Evolutionary conservation across 1,284 basidiomycete species (phyloP), one percentile per base, ranked within the genome.

Genomic region (Malassezia sympodialis): DNA sequence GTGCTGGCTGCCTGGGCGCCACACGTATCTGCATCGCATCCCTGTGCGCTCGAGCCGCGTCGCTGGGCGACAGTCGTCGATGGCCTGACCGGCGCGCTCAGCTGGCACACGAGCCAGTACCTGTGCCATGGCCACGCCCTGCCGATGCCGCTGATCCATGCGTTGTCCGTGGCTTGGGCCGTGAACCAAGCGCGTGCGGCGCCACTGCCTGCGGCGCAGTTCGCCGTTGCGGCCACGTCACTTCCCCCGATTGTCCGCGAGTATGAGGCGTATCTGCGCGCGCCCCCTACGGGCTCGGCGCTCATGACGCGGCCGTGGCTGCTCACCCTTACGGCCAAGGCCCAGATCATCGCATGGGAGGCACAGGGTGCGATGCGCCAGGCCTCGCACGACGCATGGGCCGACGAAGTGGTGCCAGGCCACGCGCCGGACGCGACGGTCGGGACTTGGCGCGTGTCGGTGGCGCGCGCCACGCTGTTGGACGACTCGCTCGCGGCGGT

Each of bases 321-420:
- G 10, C 59, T 68, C 17, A 61, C 53, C 4, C 54, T 66, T 12
- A 62, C 62, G 1, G 62, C 62, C 24, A 68, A 68, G 40, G 58
- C 59, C 21, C 53, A 64, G 4, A 56, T 66, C 15, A 31, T 66
- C 7, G 39, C 49, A 4, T 57, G 55, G 55, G 55, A 57, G 40
- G 49, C 44, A 11, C 50, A 51, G n/a, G n/a, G 26, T 8, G 55
- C 55, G 21, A 21, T 42, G 40, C 43, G 49, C 5, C 62, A 64
- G 37, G 45, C 65, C 11, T 65, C 65, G 39, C 58, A 62, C 27
- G 58, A 61, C 17, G 32, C 65, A 28, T 58, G 66, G 44, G 37
- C 62, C 0, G 27, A 45, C 15, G 28, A 34, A 2, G 4, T 32
- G 21, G 35, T n/a, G 4, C n/a, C 27, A 15, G 30, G 32, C 26